Base-by-base conservation (phyloP, 148 eudicot genomes). In the Cornus suecica region DNA sequence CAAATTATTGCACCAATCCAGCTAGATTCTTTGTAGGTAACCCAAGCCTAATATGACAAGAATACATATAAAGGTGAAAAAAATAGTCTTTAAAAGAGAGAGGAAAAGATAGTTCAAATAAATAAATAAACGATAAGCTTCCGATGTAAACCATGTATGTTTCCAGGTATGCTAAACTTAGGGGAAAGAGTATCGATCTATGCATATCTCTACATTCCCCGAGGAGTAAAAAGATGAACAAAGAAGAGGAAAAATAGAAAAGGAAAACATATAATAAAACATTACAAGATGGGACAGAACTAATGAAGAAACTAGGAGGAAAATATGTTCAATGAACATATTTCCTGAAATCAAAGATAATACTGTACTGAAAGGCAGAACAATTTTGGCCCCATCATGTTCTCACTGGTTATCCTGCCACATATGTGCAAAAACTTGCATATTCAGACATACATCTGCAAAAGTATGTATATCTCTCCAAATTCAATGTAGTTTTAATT, bases 21-120 rank as follows among this genome's bases (percentile, higher is more conserved):
- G 71, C 70, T 86, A 51, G 88, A 75, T 83, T 90, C 95, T 84
- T 89, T 92, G 87, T 92, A 92, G 76, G 82, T 42, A 77, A 92
- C 79, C 97, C 97, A 92, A n/a, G 80, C 86, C 97, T 92, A 86
- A 56, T 10, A 73, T 7, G 29, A 42, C 37, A 75, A 64, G 72
- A 8, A 51, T 22, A 69, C 61, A 69, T 52, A 37, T 69, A 74
- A 24, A 63, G 29, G 31, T 31, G 32, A 66, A 27, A 34, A 31
- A 48, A 68, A 6, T 23, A 28, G 24, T 26, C 45, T 65, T 29
- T 11, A 30, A 20, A 37, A 24, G 24, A 52, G 16, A 52, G 16
- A 37, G 42, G 42, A 10, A 37, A 5, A 37, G 42, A 4, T 37
- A 37, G 9, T 37, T 37, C 42, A 37, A 37, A 37, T 37, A 37